Base-by-base conservation (phyloP, 2,329 filamentous ascomycete genomes). In the Colletotrichum sidae region DNA sequence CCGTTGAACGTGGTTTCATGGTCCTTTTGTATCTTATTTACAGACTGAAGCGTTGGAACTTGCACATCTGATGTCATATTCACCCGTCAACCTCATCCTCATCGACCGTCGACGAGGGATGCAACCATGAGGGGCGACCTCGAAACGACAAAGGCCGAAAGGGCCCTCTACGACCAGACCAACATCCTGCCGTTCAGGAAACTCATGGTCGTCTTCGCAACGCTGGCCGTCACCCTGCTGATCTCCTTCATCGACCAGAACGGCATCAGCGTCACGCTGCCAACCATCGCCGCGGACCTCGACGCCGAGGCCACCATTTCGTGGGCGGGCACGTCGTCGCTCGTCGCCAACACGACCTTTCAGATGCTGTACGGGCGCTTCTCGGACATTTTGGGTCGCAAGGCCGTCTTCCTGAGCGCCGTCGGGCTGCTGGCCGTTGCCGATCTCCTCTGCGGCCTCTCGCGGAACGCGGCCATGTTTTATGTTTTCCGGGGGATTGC, bases 311-410 rank as follows among this genome's bases (percentile, higher is more conserved):
- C 77, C n/a, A 83, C 83, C 2, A 88, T 89, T 51, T 80, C 83
- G 1, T 87, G 84, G 85, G 83, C 83, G 2, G 84, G 83, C 7
- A 86, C 83, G 0, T 81, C 83, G 8, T 80, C 81, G 4, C 73
- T 88, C 49, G 83, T 88, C 50, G 84, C 84, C 37, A 86, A 85
- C 64, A 90, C 88, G 0, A 84, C 86, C 39, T 90, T 90, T 68
- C 88, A 88, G 68, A 86, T 90, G 65, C 79, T 91, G 0, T 90
- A 90, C 71, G 88, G 88, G 17, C 81, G 87, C 3, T 70, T 89
- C 3, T 88, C 86, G 0, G 87, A 90, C 72, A 84, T 89, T 1
- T 83, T 89, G 55, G 86, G 87, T 17, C 81, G 88, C 15, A 90
- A 90, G 72, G 79, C 82, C 8, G 80, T 90, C 7, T 85, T 86